These are phyloP conservation scores for Arthrobotrys conoides DNA, from an alignment of 2,329 filamentous ascomycete genomes.

Conservation along the genomic window DNA sequence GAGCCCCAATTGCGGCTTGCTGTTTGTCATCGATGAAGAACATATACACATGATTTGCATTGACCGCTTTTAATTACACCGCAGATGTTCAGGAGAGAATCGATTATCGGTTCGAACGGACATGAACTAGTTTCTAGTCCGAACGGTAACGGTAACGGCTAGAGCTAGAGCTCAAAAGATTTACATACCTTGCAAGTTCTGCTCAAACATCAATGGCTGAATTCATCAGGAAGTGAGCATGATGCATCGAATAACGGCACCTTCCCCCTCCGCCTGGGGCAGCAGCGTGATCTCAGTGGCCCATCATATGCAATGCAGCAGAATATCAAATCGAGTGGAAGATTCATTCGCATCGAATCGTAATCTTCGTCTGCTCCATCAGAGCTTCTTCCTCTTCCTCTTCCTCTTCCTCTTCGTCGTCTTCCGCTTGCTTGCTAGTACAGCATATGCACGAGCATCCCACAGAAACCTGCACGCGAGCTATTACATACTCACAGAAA, in stretches of 20 bases:
- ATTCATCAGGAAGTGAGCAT: background rate
- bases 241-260: conserved; percentile 11
- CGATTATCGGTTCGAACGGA: background rate
- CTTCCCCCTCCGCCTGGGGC: conserved; percentile 4
- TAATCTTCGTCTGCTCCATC: background rate
- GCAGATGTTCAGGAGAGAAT: background rate
- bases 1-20: conserved; percentile 13
- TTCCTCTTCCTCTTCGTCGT: background rate
- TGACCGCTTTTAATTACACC: background rate
- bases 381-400: background rate
- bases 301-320: conserved; percentile 3
- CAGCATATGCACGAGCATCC: conserved; percentile 28
- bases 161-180: background rate
- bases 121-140: background rate
- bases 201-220: background rate
- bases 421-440: background rate
- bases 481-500: conserved; percentile 18
- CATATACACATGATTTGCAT: no score
- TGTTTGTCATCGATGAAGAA: conserved; percentile 22
- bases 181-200: background rate
- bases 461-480: conserved; percentile 45
- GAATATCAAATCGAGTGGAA: background rate
- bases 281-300: conserved; percentile 34
- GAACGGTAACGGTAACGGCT: background rate
- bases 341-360: conserved; percentile 1